phyloP scores from a whole-genome alignment of 495 filamentous ascomycete species.

The Aspergillus mulundensis region DNA sequence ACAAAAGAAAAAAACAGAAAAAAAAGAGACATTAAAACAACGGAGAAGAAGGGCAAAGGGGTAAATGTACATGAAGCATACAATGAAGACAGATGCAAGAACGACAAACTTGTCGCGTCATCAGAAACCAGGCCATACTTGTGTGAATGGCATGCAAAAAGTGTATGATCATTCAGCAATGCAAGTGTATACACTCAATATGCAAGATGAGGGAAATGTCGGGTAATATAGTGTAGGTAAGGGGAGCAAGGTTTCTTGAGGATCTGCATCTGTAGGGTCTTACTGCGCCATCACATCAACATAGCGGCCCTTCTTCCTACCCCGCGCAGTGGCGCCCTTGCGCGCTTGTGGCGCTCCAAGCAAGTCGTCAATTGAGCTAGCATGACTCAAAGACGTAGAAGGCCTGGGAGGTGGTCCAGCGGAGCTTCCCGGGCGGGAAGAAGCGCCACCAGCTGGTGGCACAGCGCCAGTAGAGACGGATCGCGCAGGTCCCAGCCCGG shows the following conservation, averaged over 20 bases:
- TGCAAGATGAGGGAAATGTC: slow-evolving; percentile 6
- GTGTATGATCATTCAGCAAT: neutral
- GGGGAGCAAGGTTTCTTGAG: neutral
- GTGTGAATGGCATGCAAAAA: slow-evolving; percentile 16
- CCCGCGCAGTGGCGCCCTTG: slow-evolving; percentile 63
- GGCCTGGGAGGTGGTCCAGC: slow-evolving; percentile 45
- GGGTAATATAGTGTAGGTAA: neutral
- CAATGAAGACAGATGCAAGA: slow-evolving; percentile 1
- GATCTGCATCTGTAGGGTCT: neutral
- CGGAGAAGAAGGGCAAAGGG: neutral
- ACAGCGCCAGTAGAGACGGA: slow-evolving; percentile 38
- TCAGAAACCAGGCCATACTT: slow-evolving; percentile 4
- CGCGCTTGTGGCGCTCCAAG: slow-evolving; percentile 64
- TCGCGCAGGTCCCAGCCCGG: slow-evolving; percentile 22
- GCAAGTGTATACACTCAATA: slow-evolving; percentile 17
- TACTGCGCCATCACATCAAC: slow-evolving; percentile 82
- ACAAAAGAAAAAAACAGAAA: slow-evolving; percentile 5
- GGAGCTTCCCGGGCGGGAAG: slow-evolving; percentile 29
- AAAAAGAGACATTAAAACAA: slow-evolving; percentile 10
- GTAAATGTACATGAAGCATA: slow-evolving; percentile 22
- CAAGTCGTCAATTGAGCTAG: slow-evolving; percentile 82
- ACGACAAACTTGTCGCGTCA: neutral
- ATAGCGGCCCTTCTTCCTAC: slow-evolving; percentile 79
- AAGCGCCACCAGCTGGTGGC: slow-evolving; percentile 31
- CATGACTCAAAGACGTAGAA: slow-evolving; percentile 66